Conservation (phyloP, 192 early-diverging fungal genomes). For the Coemansia sp. region DNA sequence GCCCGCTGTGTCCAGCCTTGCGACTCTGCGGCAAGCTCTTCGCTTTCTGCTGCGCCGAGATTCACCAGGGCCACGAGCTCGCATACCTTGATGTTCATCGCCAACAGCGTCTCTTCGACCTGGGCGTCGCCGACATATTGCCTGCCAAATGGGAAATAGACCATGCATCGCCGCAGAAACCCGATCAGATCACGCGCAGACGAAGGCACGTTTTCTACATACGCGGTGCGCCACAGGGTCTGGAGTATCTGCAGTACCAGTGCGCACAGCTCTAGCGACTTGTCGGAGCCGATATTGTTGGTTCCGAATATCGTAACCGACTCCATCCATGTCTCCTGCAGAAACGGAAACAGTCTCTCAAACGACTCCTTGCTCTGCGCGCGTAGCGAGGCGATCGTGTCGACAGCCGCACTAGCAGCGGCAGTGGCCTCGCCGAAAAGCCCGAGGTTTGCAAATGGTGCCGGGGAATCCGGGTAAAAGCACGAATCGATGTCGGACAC, state of each 20-base stretch:
- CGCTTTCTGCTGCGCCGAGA: constrained; percentile 7
- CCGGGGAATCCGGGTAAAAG: constrained; percentile 28
- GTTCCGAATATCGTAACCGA: constrained; percentile 69
- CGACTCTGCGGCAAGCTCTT: background rate
- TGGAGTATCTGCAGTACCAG: constrained; percentile 65
- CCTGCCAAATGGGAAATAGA: constrained; percentile 76
- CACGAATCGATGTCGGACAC: constrained; percentile 6
- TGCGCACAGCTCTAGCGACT: constrained; percentile 64
- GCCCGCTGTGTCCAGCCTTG: constrained; percentile 24
- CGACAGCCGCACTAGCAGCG: constrained; percentile 7
- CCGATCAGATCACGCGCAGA: constrained; percentile 42
- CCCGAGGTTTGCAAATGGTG: constrained; percentile 26
- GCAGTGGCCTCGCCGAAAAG: constrained; percentile 36
- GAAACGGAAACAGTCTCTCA: constrained; percentile 60
- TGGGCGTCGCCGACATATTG: constrained; percentile 54
- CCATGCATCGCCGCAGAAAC: constrained; percentile 66
- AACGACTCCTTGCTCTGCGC: constrained; percentile 39
- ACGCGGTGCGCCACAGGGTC: constrained; percentile 67
- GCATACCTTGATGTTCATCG: constrained; percentile 31
- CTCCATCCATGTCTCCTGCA: constrained; percentile 80
- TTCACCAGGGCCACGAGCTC: constrained; percentile 36
- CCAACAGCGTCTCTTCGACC: constrained; percentile 30
- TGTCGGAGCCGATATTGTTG: constrained; percentile 48
- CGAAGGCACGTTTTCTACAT: constrained; percentile 29
- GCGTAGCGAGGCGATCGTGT: constrained; percentile 16